Conservation (phyloP, 1,284 basidiomycete genomes). For the Macrocybe sp. region DNA sequence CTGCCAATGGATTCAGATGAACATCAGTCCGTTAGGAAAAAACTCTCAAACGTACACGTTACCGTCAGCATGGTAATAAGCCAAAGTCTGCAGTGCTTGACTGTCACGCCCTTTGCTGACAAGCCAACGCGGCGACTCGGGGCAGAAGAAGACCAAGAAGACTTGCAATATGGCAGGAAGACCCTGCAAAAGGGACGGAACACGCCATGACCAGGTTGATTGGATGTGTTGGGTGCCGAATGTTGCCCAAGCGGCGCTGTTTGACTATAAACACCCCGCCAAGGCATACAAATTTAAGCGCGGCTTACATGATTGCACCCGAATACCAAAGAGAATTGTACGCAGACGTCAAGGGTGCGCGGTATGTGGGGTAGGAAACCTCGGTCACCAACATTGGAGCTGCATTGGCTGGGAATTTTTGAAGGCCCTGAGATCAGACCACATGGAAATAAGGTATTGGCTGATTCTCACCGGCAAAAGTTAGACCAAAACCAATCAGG, state of each 20-base stretch:
- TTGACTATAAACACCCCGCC: slow-evolving; percentile 3
- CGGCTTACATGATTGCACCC: slow-evolving; percentile 60
- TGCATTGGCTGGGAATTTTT: slow-evolving; percentile 41
- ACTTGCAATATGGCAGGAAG: slow-evolving; percentile 61
- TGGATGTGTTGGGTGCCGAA: slow-evolving; percentile 68
- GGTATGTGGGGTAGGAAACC: slow-evolving; percentile 72
- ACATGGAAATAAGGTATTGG: background rate
- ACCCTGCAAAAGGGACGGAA: slow-evolving; percentile 65
- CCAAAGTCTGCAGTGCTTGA: slow-evolving; percentile 56
- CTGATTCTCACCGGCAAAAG: slow-evolving; percentile 49
- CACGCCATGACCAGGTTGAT: slow-evolving; percentile 69
- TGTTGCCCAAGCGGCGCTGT: slow-evolving; percentile 68
- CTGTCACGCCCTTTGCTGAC: slow-evolving; percentile 59
- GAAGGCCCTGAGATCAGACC: background rate
- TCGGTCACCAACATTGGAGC: slow-evolving; percentile 76
- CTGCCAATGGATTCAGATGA: slow-evolving; percentile 20
- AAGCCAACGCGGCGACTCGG: slow-evolving; percentile 72
- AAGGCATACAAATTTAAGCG: slow-evolving; percentile 6
- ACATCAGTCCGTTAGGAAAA: background rate
- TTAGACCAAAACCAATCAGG: slow-evolving; percentile 76
- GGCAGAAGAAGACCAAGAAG: slow-evolving; percentile 51
- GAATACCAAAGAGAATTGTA: slow-evolving; percentile 84
- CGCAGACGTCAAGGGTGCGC: slow-evolving; percentile 63
- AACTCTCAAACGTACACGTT: slow-evolving; percentile 33
- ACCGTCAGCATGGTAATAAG: slow-evolving; percentile 73